phyloP scores from a whole-genome alignment of 2,329 filamentous ascomycete genomes.

The Pyrenophora teres region DNA sequence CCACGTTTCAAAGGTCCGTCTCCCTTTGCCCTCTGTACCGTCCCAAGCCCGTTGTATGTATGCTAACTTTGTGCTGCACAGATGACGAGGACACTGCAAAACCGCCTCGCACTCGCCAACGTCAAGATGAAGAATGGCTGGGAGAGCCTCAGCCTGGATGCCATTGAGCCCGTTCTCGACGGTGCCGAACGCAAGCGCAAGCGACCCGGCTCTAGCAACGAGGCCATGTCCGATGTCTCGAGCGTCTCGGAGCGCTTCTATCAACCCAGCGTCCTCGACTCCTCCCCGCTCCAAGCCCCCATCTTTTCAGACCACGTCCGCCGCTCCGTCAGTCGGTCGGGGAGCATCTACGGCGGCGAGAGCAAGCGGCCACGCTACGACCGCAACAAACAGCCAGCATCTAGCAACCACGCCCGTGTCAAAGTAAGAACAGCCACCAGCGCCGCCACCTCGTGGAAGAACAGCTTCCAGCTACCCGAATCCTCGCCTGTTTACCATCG shows the following conservation, averaged over 20 bases:
- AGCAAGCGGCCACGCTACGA: conserved; percentile 44
- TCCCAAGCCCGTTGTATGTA: conserved; percentile 19
- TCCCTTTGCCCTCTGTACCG: conserved; percentile 15
- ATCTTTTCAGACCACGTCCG: conserved; percentile 83
- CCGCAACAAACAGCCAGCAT: conserved; percentile 44
- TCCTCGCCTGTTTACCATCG: conserved; percentile 84
- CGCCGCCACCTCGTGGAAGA: conserved; percentile 71
- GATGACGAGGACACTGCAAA: conserved; percentile 92
- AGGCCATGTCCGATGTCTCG: conserved; percentile 83
- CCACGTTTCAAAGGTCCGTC: conserved; percentile 50
- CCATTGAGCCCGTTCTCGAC: conserved; percentile 82
- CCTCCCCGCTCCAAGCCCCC: conserved; percentile 80
- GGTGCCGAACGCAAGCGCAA: conserved; percentile 73
- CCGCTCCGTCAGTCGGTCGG: conserved; percentile 57
- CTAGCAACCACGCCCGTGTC: conserved; percentile 68
- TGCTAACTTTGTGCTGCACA: conserved; percentile 51
- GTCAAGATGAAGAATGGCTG: conserved; percentile 97
- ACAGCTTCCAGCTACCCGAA: conserved; percentile 74
- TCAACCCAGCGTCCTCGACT: conserved; percentile 71
- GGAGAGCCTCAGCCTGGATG: conserved; percentile 85
- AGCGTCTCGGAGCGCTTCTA: conserved; percentile 79
- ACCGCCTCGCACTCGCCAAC: conserved; percentile 91
- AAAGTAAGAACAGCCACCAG: conserved; percentile 65
- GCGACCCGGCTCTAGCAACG: conserved; percentile 67
- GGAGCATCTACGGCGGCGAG: conserved; percentile 58